Base-by-base conservation (phyloP, 2,329 filamentous ascomycete genomes). In the Stemphylium beticola region DNA sequence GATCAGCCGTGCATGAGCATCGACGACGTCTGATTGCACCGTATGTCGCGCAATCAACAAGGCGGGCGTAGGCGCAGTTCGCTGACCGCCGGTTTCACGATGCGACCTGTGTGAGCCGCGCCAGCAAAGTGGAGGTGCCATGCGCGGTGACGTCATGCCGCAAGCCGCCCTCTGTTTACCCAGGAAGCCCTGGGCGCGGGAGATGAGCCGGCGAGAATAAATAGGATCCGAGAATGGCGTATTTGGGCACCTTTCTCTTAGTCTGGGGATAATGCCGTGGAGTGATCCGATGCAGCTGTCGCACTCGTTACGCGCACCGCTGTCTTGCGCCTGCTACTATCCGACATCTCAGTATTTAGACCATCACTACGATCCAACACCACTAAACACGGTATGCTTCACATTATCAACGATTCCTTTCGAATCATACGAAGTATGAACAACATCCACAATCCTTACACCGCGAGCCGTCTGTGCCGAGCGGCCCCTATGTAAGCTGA, bases 11-110 rank as follows among this genome's bases (percentile, higher is more conserved):
- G 55, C 58, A 56, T 50, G 34, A 38, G 26, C 32, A 44, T 40
- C 26, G 18, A 42, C 32, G 46, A 46, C 49, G 33, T 52, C 49
- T 65, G 64, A 66, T 62, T 63, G 62, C 55, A 54, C 54, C 43
- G 47, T 47, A 58, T 46, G 38, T 54, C 50, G 49, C 55, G 58
- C 61, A 58, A 50, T 57, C 33, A 51, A 48, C 51, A 15, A 37
- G 29, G 31, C 33, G 40, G 45, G 47, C 26, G 52, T 45, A 41
- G 54, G 24, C 38, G 44, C 54, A 53, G 43, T 49, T 48, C 26
- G 47, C 59, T 62, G 61, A 62, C 59, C 57, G 59, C 61, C 46
- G 47, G 40, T 62, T 52, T 49, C 44, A 53, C 53, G 22, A 60
- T 44, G 56, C 49, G 48, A 45, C 33, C 32, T 31, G 26, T 36